A percentile compares a stretch with the other conserved stretches of the same genome.
Conservation (phyloP, 1,284 basidiomycete species). For the Laetiporus sulphureus region DNA sequence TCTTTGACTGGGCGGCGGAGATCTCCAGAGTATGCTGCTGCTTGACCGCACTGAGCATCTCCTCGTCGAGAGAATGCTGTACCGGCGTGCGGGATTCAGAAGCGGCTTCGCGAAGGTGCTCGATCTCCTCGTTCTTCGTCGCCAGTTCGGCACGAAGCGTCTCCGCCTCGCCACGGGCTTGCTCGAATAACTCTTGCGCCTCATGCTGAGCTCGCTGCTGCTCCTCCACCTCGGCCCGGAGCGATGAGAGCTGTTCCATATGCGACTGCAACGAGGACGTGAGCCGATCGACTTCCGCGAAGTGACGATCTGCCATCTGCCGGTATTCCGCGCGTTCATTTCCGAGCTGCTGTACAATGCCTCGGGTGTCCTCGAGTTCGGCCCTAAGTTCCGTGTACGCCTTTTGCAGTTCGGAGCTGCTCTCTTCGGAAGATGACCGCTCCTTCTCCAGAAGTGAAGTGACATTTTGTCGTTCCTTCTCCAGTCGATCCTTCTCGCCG, state of each 20-base stretch:
- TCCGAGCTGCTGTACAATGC: constrained; percentile 48
- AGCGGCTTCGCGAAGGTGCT: constrained; percentile 40
- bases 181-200: constrained; percentile 51
- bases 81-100: constrained; percentile 26
- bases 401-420: constrained; percentile 51
- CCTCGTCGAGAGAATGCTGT: constrained; percentile 54
- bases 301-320: constrained; percentile 42
- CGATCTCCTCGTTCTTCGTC: constrained; percentile 58
- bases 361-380: constrained; percentile 48
- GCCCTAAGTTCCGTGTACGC: constrained; percentile 56
- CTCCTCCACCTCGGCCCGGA: constrained; percentile 46
- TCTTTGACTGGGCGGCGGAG: constrained; percentile 69
- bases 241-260: constrained; percentile 41
- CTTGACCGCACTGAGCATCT: constrained; percentile 59
- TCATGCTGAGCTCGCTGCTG: constrained; percentile 46
- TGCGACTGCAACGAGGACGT: constrained; percentile 35
- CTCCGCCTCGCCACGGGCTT: constrained; percentile 64
- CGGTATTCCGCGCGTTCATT: constrained; percentile 49
- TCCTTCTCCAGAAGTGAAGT: constrained; percentile 44
- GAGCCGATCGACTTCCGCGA: constrained; percentile 49
- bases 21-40: constrained; percentile 76
- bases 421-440: constrained; percentile 37
- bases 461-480: constrained; percentile 36
- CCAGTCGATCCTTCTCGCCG: constrained; percentile 39
- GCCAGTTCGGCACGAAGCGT: constrained; percentile 49